A percentile compares a stretch with the other conserved stretches of the same genome.
These are phyloP conservation scores for Termitomyces sp. DNA, from an alignment of 1,284 basidiomycete species.

Conservation along the genomic window DNA sequence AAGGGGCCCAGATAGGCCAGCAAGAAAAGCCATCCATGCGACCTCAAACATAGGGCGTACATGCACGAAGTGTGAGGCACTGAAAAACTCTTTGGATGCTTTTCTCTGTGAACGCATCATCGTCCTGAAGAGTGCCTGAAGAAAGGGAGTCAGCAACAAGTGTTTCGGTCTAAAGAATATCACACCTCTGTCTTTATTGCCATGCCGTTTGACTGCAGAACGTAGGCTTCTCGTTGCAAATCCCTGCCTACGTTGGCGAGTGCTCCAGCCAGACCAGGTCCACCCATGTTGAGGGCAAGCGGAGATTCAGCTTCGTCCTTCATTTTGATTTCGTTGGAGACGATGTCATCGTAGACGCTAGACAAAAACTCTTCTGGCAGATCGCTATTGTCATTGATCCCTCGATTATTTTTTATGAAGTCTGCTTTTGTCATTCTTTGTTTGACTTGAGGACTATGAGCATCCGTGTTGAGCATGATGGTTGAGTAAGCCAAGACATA, in stretches of 20 bases:
- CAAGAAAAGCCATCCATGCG: conserved; percentile 95
- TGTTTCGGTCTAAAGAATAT: conserved; percentile 2
- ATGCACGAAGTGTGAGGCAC: conserved; percentile 91
- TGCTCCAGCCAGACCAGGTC: conserved; percentile 74
- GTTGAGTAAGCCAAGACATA: conserved; percentile 93
- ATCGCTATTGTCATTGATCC: conserved; percentile 87
- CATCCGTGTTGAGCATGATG: conserved; percentile 94
- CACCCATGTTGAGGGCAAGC: conserved; percentile 41
- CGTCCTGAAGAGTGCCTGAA: conserved; percentile 81
- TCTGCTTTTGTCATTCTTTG: conserved; percentile 87
- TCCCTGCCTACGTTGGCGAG: conserved; percentile 88
- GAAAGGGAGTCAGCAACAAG: conserved; percentile 7
- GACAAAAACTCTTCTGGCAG: conserved; percentile 81
- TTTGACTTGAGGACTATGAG: conserved; percentile 91
- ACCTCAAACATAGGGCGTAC: conserved; percentile 98
- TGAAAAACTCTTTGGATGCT: conserved; percentile 81
- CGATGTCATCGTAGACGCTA: conserved; percentile 85
- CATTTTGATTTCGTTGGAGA: conserved; percentile 91
- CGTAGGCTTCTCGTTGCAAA: conserved; percentile 90
- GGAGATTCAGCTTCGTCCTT: conserved; percentile 86
- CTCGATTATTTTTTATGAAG: conserved; percentile 90
- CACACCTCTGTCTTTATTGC: conserved; percentile 87
- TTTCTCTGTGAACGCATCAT: conserved; percentile 86
- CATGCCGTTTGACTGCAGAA: conserved; percentile 92
- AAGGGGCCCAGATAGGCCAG: conserved; percentile 86